phyloP scores from a whole-genome alignment of 257 asterid genomes.

The Mitragyna speciosa region DNA sequence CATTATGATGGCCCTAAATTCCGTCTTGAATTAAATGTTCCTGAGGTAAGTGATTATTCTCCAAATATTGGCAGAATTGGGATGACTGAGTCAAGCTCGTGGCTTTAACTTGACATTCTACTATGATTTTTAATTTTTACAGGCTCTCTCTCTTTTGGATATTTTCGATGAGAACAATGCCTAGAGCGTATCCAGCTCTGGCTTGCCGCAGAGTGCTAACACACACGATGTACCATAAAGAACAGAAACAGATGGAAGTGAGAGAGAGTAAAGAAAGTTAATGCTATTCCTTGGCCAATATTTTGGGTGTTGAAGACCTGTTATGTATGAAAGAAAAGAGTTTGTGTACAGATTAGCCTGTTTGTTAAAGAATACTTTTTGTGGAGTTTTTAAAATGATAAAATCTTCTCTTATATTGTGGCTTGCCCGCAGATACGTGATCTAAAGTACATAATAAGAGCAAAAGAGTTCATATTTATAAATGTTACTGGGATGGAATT shows the following conservation, averaged over 20 bases:
- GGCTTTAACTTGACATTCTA: neutral
- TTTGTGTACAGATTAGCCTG: slow-evolving; percentile 8
- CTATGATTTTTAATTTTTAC: slow-evolving; percentile 21
- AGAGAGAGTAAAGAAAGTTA: slow-evolving; percentile 6
- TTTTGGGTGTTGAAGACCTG: slow-evolving; percentile 5
- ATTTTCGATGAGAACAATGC: slow-evolving; percentile 59
- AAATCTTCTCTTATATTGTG: slow-evolving; percentile 9
- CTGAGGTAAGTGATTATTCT: slow-evolving; percentile 61
- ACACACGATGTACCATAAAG: neutral
- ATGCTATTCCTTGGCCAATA: neutral
- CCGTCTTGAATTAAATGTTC: slow-evolving; percentile 84
- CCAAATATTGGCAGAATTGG: neutral
- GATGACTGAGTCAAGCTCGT: neutral
- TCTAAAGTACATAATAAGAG: neutral
- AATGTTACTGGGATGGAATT: neutral
- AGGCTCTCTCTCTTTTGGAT: slow-evolving; percentile 91
- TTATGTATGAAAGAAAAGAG: no score
- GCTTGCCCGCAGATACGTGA: neutral
- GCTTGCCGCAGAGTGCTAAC: neutral
- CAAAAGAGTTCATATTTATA: neutral
- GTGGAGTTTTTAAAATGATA: neutral
- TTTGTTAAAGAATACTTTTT: neutral
- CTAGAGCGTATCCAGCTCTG: slow-evolving; percentile 8
- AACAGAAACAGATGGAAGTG: neutral
- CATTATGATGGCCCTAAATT: slow-evolving; percentile 98